These are phyloP conservation scores for Populus euphratica DNA, from an alignment of 345 rosid species.

Conservation along the genomic window DNA sequence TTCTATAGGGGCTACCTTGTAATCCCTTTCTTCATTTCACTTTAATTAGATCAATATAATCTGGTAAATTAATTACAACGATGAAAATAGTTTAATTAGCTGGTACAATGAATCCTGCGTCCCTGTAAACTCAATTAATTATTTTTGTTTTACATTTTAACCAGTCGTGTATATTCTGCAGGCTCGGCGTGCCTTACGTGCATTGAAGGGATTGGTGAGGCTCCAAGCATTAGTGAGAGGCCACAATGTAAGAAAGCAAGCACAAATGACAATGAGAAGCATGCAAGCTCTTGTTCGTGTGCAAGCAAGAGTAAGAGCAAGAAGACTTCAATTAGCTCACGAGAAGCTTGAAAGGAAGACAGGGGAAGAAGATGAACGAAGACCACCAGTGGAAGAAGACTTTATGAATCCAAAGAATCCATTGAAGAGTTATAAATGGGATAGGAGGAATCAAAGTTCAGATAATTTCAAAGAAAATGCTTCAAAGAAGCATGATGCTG, in stretches of 20 bases:
- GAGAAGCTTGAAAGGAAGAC: constrained; percentile 40
- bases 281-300: constrained; percentile 97
- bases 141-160: background rate
- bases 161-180: constrained; percentile 1
- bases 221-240: constrained; percentile 95
- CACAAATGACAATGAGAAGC: constrained; percentile 94
- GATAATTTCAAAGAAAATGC: constrained; percentile 38
- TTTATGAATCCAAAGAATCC: constrained; percentile 23
- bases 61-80: background rate
- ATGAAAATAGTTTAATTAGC: background rate
- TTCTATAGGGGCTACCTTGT: constrained; percentile 88
- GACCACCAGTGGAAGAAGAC: background rate
- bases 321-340: constrained; percentile 60
- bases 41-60: background rate
- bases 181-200: constrained; percentile 95
- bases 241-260: constrained; percentile 88
- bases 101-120: background rate
- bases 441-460: constrained; percentile 39
- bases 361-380: constrained; percentile 25
- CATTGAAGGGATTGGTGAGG: constrained; percentile 86
- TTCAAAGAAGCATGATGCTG: constrained; percentile 52
- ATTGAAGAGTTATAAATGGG: constrained; percentile 36
- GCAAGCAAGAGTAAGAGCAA: constrained; percentile 83
- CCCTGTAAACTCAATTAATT: background rate
- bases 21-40: constrained; percentile 3